These are phyloP conservation scores for Flaveria floridana DNA, from an alignment of 140 eudicot genomes.

Conservation along the genomic window DNA sequence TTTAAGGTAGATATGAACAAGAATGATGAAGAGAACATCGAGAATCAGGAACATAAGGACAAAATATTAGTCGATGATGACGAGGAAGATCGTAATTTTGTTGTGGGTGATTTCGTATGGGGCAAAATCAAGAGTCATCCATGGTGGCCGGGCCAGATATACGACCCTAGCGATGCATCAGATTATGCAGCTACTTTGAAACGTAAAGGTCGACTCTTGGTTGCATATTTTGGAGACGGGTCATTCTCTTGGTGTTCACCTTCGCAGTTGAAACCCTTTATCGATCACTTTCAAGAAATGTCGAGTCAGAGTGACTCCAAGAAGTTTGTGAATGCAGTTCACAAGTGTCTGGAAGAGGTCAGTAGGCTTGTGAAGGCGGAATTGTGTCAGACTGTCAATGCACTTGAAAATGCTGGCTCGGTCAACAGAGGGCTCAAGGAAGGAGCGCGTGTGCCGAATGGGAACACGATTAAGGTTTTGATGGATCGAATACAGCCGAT, in stretches of 20 bases:
- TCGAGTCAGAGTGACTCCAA: conserved; percentile 56
- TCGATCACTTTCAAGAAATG: conserved; percentile 53
- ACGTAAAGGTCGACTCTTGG: conserved; percentile 48
- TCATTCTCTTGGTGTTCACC: conserved; percentile 82
- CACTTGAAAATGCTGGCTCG: conserved; percentile 20
- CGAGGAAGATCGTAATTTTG: conserved; percentile 36
- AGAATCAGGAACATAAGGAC: conserved; percentile 1
- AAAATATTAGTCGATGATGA: neutral
- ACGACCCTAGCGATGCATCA: conserved; percentile 60
- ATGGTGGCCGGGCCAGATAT: conserved; percentile 94
- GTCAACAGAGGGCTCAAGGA: conserved; percentile 58
- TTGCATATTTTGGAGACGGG: conserved; percentile 84
- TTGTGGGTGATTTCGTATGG: conserved; percentile 85
- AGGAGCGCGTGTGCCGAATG: conserved; percentile 53
- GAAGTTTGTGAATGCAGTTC: conserved; percentile 58
- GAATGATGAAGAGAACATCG: neutral
- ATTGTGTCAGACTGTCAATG: conserved; percentile 43
- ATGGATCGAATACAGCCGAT: conserved; percentile 34
- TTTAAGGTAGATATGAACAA: neutral
- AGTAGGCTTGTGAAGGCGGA: conserved; percentile 39
- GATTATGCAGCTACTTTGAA: conserved; percentile 45
- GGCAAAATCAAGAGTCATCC: conserved; percentile 74
- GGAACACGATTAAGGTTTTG: conserved; percentile 36
- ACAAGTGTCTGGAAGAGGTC: conserved; percentile 43
- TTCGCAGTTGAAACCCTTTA: conserved; percentile 64